Evolutionary conservation across 225 moss, liverwort and hornwort species (phyloP), one percentile per base, ranked within the genome.

Genomic region (Climacium dendroides): DNA sequence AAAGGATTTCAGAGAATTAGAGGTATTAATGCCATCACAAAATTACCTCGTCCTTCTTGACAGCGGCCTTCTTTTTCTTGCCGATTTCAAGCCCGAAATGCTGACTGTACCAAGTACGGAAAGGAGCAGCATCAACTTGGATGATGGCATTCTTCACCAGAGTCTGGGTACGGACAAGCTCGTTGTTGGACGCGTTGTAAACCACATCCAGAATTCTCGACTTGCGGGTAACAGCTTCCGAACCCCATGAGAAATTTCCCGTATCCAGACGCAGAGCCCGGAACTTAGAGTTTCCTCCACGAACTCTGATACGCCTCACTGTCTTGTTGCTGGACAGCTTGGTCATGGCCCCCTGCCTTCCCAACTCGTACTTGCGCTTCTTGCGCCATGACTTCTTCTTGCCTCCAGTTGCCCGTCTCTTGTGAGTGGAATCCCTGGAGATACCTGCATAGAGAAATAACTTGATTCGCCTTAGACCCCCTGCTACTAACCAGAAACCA

Each of bases 381-480:
- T 98, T 98, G 93, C 98, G 98, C 98, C 98, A 98, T 94, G 98
- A 97, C 87, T 98, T 98, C 94, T 96, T 96, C 95, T 98, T 98
- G 89, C 98, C 98, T 93, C 98, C 98, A 50, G 98, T 96, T 26
- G 98, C 89, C 87, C 98, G 96, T 92, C 98, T 92, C 95, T 98
- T 98, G 78, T 98, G 98, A 85, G 96, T 96, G 83, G 98, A 98
- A 86, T 98, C 98, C 86, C 96, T 94, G 59, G 96, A 98, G 90
- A 98, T 98, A 96, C 98, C 98, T 80, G 62, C 62, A 48, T 34
- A 47, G 9, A 74, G 10, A 32, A 34, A 39, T 5, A 65, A 66
- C 47, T 52, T n/a, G 19, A 45, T 55, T 54, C 48, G 17, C 55
- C 35, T 87, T 30, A 84, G 78, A 37, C 35, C 62, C 39, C 47